Base-by-base conservation (phyloP, 1,284 basidiomycete species). In the Tausonia pullulans region DNA sequence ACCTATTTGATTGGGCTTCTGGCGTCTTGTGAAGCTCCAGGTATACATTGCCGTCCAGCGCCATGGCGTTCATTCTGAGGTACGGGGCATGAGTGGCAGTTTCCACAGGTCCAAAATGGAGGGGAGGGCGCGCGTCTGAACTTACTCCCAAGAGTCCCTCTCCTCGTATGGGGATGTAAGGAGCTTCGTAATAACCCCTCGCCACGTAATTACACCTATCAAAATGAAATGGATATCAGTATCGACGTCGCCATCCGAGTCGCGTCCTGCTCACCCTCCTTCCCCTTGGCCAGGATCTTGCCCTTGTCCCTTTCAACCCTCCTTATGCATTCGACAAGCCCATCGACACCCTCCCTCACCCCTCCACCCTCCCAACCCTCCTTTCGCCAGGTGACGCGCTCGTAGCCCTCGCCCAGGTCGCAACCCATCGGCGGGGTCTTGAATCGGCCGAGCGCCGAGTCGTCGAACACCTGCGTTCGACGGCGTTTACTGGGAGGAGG, bases 301-400 rank as follows among this genome's bases (percentile, higher is more conserved):
- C 11, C 45, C 5, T 27, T 39, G 9, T 56, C 61, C 46, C 57
- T 44, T 44, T 46, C 40, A 11, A 54, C 56, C 43, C 49, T 39
- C 63, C 60, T 70, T 6, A 69, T 5, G 71, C 76, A 10, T 67
- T 73, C 7, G 76, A 77, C 67, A 74, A 76, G 65, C 68, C 76
- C 45, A 70, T 78, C n/a, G 68, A 71, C 13, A 73, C 76, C 62
- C 75, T 76, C 57, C 69, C 52, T 54, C 52, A 27, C 40, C 48
- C 48, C 43, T 52, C 55, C 48, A 40, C 44, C 56, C 2, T 51
- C 9, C 11, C 10, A 40, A 3, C 48, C 55, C 16, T 64, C 56
- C 16, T 27, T 39, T n/a, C 63, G 43, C 56, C 51, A 60, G 3
- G 48, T 14, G 45, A 43, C 52, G 11, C 43, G 11, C 13, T 53